Percentiles rank a stretch among this genome's conserved stretches.
phyloP scores from a whole-genome alignment of 371 early-diverging fungal genomes.

The Mucor irregularis region DNA sequence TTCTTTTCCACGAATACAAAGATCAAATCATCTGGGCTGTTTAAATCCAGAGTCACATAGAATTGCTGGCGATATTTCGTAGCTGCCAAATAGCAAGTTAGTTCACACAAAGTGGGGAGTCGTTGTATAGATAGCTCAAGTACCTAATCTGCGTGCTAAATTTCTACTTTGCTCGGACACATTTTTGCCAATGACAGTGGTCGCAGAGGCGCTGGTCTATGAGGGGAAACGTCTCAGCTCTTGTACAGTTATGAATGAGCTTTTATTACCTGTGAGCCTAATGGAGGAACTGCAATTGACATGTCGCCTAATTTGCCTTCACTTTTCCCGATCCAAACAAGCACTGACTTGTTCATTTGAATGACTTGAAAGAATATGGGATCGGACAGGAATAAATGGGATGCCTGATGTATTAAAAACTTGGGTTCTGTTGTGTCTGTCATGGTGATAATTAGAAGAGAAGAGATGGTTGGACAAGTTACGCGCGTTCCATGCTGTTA shows the following conservation, averaged over 20 bases:
- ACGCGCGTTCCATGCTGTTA: no score
- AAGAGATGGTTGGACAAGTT: no score
- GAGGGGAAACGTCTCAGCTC: neutral
- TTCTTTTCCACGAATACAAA: slow-evolving; percentile 52
- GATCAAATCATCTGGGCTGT: slow-evolving; percentile 40
- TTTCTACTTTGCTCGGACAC: slow-evolving; percentile 42
- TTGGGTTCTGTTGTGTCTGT: slow-evolving; percentile 16
- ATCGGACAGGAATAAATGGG: slow-evolving; percentile 40
- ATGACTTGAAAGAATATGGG: slow-evolving; percentile 41
- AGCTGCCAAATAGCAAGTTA: slow-evolving; percentile 21
- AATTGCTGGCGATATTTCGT: slow-evolving; percentile 44
- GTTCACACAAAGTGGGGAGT: neutral
- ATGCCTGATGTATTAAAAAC: slow-evolving; percentile 43
- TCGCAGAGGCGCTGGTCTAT: slow-evolving; percentile 40
- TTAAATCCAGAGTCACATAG: slow-evolving; percentile 38
- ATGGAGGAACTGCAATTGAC: slow-evolving; percentile 44
- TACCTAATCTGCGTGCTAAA: slow-evolving; percentile 46
- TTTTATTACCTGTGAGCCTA: slow-evolving; percentile 28
- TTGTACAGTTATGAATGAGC: neutral
- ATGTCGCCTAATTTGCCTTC: slow-evolving; percentile 40
- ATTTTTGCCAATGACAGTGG: slow-evolving; percentile 47
- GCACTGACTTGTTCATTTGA: slow-evolving; percentile 37
- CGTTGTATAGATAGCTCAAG: neutral
- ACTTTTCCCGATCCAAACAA: slow-evolving; percentile 44
- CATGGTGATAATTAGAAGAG: neutral